Conservation (phyloP, 2,329 filamentous ascomycete genomes). For the Zelopaecilomyces penicillatus region DNA sequence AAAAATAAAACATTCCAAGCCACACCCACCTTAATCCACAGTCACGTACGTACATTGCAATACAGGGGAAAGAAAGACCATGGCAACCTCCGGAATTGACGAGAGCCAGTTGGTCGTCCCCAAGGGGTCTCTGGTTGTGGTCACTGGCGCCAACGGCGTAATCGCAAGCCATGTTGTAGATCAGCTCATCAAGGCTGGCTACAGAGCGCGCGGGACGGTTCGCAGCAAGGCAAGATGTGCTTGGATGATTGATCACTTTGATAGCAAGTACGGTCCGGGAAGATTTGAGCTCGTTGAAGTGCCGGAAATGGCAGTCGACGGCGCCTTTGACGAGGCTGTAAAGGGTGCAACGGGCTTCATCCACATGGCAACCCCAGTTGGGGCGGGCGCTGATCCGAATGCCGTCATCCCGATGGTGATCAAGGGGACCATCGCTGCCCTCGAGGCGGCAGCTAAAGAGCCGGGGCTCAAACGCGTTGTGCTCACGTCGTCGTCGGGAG, state of each 20-base stretch:
- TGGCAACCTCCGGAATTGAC: no score
- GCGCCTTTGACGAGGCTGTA: slow-evolving; percentile 20
- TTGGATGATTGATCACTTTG: slow-evolving; percentile 20
- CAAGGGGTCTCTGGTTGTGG: slow-evolving; percentile 8
- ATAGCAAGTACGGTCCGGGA: slow-evolving; percentile 20
- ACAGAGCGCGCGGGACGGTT: slow-evolving; percentile 26
- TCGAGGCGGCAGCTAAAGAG: slow-evolving; percentile 27
- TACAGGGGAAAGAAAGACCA: no score
- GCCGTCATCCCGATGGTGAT: slow-evolving; percentile 29
- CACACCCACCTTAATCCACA: no score
- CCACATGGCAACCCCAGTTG: slow-evolving; percentile 30
- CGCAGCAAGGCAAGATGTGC: slow-evolving; percentile 14
- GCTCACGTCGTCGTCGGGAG: slow-evolving; percentile 26
- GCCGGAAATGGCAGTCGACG: slow-evolving; percentile 19
- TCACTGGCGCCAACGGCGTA: slow-evolving; percentile 28
- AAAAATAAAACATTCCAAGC: no score
- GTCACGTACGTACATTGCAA: no score
- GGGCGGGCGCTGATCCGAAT: slow-evolving; percentile 27
- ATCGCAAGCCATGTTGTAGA: slow-evolving; percentile 23
- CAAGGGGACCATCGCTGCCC: slow-evolving; percentile 16
- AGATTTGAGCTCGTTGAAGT: slow-evolving; percentile 25
- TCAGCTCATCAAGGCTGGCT: slow-evolving; percentile 22
- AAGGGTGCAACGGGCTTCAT: slow-evolving; percentile 22
- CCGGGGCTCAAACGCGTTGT: slow-evolving; percentile 32
- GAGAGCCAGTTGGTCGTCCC: neutral